Evolutionary conservation across 306 rosid species (phyloP), one percentile per base, ranked within the genome.

Genomic region (Glycine soja): DNA sequence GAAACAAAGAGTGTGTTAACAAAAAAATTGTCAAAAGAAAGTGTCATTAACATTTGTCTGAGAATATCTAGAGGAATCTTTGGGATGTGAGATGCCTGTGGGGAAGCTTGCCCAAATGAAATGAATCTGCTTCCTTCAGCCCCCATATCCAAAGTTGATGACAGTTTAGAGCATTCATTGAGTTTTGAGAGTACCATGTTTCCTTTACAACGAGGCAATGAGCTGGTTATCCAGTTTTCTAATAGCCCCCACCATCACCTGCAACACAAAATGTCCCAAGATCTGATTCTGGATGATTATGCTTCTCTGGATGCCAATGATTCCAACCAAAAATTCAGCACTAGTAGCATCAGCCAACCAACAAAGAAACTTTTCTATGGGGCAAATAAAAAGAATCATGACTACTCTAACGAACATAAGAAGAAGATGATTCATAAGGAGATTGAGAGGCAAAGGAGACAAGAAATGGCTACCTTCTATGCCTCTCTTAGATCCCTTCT

Each of bases 141-240:
- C 48, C 48, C 70, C 83, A 71, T 42, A 85, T 32, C 68, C 75
- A 52, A 68, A 62, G n/a, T 32, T 58, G 43, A 76, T 48, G 50
- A 51, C 45, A 45, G 50, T 62, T 74, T 57, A 42, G 24, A 62
- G 18, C 38, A 12, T n/a, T 56, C 5, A 54, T 69, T 56, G 51
- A 76, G 57, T 10, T 50, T 50, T 43, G 69, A 72, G 64, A 52
- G 4, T 6, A 81, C 15, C 70, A 87, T 87, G 91, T 87, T 87
- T 81, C 97, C 97, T 90, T 90, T 84, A 84, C 91, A 90, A 76
- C 91, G 81, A 80, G 84, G 93, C 88, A 80, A 87, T 58, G 86
- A 91, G 88, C 83, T 86, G 92, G 86, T 90, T 70, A 89, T 89
- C 61, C 86, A 88, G 61, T 87, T 87, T 79, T 88, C 92, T 68